Percentiles rank a stretch among this genome's conserved stretches.
Evolutionary conservation across 2,329 filamentous ascomycete species (phyloP).

Genomic region (Venturia nashicola): DNA sequence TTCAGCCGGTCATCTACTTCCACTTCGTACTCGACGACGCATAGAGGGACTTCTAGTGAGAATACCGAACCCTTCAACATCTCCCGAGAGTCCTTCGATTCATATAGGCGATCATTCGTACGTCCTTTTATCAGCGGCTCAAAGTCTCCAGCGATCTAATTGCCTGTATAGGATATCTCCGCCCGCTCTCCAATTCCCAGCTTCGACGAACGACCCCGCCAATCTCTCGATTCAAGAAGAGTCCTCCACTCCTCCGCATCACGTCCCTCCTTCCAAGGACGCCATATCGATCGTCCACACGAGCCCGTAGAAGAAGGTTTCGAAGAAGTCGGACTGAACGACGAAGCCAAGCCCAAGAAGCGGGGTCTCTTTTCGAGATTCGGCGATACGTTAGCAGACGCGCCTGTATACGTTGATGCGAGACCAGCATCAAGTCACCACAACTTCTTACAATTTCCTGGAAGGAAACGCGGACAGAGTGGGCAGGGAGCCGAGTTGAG

Average conservation of each 20-base stretch:
- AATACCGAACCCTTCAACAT: constrained; percentile 83
- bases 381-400: constrained; percentile 41
- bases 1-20: constrained; percentile 48
- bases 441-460: constrained; percentile 38
- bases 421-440: constrained; percentile 27
- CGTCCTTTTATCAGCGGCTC: constrained; percentile 18
- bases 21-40: constrained; percentile 38
- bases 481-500: constrained; percentile 61
- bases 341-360: constrained; percentile 64
- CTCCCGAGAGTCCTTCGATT: constrained; percentile 92
- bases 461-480: constrained; percentile 59
- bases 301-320: constrained; percentile 60
- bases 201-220: constrained; percentile 47
- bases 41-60: constrained; percentile 58
- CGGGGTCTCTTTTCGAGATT: constrained; percentile 73
- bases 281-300: constrained; percentile 41
- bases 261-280: constrained; percentile 28
- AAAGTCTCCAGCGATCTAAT: neutral
- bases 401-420: constrained; percentile 16
- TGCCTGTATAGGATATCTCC: constrained; percentile 61
- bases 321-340: constrained; percentile 79
- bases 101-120: constrained; percentile 91
- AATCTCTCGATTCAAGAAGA: constrained; percentile 67
- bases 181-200: constrained; percentile 68
- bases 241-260: constrained; percentile 38